Conservation (phyloP, 1,284 basidiomycete species). For the Hortiboletus rubellus region DNA sequence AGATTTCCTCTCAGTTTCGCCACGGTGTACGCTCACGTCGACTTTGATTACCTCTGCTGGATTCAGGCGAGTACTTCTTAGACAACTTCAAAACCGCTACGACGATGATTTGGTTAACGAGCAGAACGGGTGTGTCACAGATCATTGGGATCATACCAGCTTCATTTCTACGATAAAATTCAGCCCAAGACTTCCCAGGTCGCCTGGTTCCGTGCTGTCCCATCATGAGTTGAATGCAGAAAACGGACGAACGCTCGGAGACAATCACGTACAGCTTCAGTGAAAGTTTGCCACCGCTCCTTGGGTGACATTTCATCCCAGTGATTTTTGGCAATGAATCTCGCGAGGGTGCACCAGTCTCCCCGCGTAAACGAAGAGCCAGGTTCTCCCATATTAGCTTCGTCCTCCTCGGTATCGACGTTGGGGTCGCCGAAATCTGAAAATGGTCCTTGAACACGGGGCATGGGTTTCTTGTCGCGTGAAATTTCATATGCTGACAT, state of each 20-base stretch:
- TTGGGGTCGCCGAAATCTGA: slow-evolving; percentile 19
- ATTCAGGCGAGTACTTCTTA: slow-evolving; percentile 16
- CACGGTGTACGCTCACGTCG: slow-evolving; percentile 25
- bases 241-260: neutral
- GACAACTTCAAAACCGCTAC: slow-evolving; percentile 30
- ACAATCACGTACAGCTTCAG: slow-evolving; percentile 43
- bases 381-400: slow-evolving; percentile 52
- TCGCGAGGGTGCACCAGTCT: slow-evolving; percentile 59
- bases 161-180: slow-evolving; percentile 55
- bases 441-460: slow-evolving; percentile 16
- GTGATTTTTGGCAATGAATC: slow-evolving; percentile 50
- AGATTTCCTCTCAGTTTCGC: slow-evolving; percentile 14
- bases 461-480: slow-evolving; percentile 3
- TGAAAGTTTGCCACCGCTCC: slow-evolving; percentile 55
- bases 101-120: slow-evolving; percentile 6
- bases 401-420: slow-evolving; percentile 40
- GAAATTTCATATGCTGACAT: slow-evolving; percentile 20
- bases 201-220: slow-evolving; percentile 45
- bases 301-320: slow-evolving; percentile 44
- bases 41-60: slow-evolving; percentile 7
- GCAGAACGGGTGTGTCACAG: neutral
- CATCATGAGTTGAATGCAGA: slow-evolving; percentile 1
- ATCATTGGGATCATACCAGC: slow-evolving; percentile 39
- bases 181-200: slow-evolving; percentile 56
- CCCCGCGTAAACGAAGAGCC: slow-evolving; percentile 52